Evolutionary conservation across 2,329 filamentous ascomycete species (phyloP), one percentile per base, ranked within the genome.

Genomic region (Daldinia eschscholtzii): DNA sequence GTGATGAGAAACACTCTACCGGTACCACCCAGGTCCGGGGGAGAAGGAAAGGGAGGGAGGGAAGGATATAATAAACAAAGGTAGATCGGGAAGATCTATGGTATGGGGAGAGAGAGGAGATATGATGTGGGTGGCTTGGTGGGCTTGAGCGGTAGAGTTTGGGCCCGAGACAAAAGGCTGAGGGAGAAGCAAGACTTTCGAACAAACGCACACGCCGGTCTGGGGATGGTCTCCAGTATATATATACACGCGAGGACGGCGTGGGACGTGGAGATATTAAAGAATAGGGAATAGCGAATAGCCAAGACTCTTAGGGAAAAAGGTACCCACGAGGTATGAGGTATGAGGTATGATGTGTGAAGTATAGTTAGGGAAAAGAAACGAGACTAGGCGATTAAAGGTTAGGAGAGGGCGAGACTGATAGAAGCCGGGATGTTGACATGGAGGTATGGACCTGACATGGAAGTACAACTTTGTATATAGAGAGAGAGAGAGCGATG

Each of bases 201-300:
- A 56, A 57, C 26, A 68, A 65, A 65, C 60, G 53, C 62, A 59
- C 26, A 56, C 60, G 59, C 65, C 68, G 63, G 63, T 64, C 62
- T 68, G 68, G 68, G 68, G 68, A 68, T 68, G 59, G 53, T 66
- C 65, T 62, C 65, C 57, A 64, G 65, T 65, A 65, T 71, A 70
- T 71, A 70, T 71, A 71, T 71, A 71, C 44, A 46, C 46, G 62
- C 61, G 68, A 61, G 59, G 65, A 68, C 63, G 57, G 44, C 39
- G 63, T 41, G 48, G 52, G 56, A 39, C 50, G 35, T 44, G 58
- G 41, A 55, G 65, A 57, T 66, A 69, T 60, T 63, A 67, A 69
- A 53, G 52, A 42, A 42, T 42, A 42, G 46, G 46, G 57, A 33
- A 52, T 52, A 52, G 26, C 26, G 26, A 52, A 50, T 50, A 50